These are phyloP conservation scores for Acer negundo DNA, from an alignment of 345 rosid genomes.

Conservation along the genomic window DNA sequence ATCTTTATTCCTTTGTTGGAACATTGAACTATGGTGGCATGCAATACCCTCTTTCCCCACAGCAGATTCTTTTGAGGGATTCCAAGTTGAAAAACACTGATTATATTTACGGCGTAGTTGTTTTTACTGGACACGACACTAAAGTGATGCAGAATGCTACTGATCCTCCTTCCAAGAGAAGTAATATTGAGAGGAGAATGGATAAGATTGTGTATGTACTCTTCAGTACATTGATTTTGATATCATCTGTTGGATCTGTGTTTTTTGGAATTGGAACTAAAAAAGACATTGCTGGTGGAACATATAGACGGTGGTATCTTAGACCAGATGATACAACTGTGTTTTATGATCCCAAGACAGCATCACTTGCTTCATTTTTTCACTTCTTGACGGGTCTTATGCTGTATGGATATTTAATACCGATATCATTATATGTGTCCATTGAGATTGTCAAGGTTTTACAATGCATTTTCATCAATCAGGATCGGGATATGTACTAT, in stretches of 20 bases:
- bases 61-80: conserved; percentile 80
- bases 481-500: conserved; percentile 71
- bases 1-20: conserved; percentile 74
- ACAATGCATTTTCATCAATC: conserved; percentile 89
- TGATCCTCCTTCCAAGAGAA: conserved; percentile 90
- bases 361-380: conserved; percentile 63
- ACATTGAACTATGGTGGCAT: conserved; percentile 43
- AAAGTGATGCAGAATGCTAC: conserved; percentile 95
- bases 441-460: conserved; percentile 90
- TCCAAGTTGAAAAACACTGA: conserved; percentile 84
- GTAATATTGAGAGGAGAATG: conserved; percentile 85
- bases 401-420: conserved; percentile 91
- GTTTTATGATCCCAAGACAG: conserved; percentile 59
- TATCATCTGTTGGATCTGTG: conserved; percentile 69
- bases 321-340: conserved; percentile 59
- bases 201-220: conserved; percentile 84
- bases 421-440: conserved; percentile 83
- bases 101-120: conserved; percentile 62
- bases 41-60: conserved; percentile 60
- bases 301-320: conserved; percentile 76
- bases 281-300: conserved; percentile 49
- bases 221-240: conserved; percentile 64
- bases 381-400: conserved; percentile 90
- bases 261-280: conserved; percentile 63
- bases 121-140: conserved; percentile 91